Evolutionary conservation across 139 green algal genomes (phyloP).

Genomic region (Chlorella sp.): DNA sequence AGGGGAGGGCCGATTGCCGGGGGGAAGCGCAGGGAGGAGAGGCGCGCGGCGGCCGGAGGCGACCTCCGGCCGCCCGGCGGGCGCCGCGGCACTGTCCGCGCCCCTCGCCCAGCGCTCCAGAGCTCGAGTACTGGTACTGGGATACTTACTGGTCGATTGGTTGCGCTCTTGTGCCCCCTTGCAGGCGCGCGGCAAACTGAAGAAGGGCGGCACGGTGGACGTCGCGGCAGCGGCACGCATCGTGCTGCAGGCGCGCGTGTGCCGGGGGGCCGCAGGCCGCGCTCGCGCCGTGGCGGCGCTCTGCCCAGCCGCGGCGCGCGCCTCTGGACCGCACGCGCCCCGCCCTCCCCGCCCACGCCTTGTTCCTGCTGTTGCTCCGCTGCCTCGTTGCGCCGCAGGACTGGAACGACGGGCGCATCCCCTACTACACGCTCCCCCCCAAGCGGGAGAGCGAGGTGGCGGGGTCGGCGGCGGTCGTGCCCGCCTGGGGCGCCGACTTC

Average conservation of each 20-base stretch:
- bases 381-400: conserved; percentile 53
- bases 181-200: conserved; percentile 81
- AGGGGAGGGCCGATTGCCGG: background rate
- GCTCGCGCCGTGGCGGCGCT: too few species aligned
- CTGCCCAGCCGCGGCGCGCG: too few species aligned
- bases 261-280: background rate
- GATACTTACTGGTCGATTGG: too few species aligned
- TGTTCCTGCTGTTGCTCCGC: background rate
- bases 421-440: conserved; percentile 89
- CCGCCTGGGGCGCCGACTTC: conserved; percentile 76
- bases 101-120: too few species aligned
- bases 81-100: too few species aligned
- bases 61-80: background rate
- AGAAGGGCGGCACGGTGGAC: conserved; percentile 56
- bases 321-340: too few species aligned
- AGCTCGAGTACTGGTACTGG: too few species aligned
- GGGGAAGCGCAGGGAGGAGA: background rate
- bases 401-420: conserved; percentile 93
- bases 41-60: background rate
- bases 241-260: conserved; percentile 60
- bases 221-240: conserved; percentile 55
- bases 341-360: too few species aligned
- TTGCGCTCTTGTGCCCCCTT: background rate
- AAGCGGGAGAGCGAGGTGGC: conserved; percentile 50
- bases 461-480: conserved; percentile 66